Evolutionary conservation across 306 rosid species (phyloP).

Genomic region (Vachellia collinsii): DNA sequence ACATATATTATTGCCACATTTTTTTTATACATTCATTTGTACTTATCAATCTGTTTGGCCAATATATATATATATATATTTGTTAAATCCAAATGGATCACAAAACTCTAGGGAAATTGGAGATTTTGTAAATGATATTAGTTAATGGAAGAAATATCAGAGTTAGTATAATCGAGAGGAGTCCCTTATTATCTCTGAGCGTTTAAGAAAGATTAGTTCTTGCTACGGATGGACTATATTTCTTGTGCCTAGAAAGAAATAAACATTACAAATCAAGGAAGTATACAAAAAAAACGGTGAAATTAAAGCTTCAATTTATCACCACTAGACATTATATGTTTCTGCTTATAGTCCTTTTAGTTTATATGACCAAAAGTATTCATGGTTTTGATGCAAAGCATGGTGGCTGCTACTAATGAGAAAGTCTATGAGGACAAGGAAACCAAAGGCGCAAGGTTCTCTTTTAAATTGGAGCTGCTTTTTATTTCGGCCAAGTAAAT

Average conservation of each 20-base stretch:
- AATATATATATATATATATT: neutral
- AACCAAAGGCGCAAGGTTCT: neutral
- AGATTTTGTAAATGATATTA: too few relatives aligned
- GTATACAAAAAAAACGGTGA: neutral
- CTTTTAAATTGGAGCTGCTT: neutral
- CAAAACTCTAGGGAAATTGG: too few relatives aligned
- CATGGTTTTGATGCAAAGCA: neutral
- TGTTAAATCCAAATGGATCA: neutral
- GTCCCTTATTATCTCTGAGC: too few relatives aligned
- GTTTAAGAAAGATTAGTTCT: too few relatives aligned
- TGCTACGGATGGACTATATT: too few relatives aligned
- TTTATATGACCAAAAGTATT: neutral
- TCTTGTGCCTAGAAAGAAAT: too few relatives aligned
- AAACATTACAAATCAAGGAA: too few relatives aligned
- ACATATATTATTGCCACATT: neutral
- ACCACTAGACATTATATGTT: neutral
- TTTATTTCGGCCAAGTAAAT: neutral
- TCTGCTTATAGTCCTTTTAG: neutral
- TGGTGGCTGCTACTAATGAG: neutral
- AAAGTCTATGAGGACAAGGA: too few relatives aligned
- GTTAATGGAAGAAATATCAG: too few relatives aligned
- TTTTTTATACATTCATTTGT: neutral
- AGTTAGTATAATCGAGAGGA: too few relatives aligned
- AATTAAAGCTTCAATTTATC: neutral
- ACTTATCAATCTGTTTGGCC: neutral